A percentile compares a stretch with the other conserved stretches of the same genome.
Conservation (phyloP, 345 rosid species). For the Eucalyptus urophylla region DNA sequence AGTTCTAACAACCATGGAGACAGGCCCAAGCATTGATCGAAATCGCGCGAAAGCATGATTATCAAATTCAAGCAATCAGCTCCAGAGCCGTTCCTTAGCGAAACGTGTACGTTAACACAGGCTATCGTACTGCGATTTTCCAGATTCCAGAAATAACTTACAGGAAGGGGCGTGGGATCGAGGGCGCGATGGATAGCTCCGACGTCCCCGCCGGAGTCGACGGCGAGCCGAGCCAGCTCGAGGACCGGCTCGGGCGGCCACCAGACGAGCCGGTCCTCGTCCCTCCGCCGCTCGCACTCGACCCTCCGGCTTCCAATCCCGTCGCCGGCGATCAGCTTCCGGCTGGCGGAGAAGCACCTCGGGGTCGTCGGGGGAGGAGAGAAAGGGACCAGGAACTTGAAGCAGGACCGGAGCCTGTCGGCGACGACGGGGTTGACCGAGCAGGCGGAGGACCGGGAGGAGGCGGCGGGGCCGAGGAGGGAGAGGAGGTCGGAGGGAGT, state of each 20-base stretch:
- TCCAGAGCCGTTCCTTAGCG: background rate
- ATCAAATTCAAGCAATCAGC: background rate
- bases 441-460: constrained; percentile 4
- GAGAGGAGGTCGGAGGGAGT: constrained; percentile 64
- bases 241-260: constrained; percentile 84
- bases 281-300: background rate
- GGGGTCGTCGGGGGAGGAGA: background rate
- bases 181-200: constrained; percentile 50
- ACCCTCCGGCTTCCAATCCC: background rate
- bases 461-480: constrained; percentile 45
- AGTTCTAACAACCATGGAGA: background rate
- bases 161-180: constrained; percentile 59
- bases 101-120: accelerated
- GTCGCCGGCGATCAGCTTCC: background rate
- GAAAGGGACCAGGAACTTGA: constrained; percentile 72
- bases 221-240: constrained; percentile 77
- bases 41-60: background rate
- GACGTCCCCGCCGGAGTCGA: constrained; percentile 86
- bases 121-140: accelerated
- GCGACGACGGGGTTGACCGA: constrained; percentile 43
- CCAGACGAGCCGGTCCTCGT: constrained; percentile 66
- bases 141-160: constrained; percentile 2
- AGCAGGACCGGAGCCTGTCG: constrained; percentile 44
- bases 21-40: background rate
- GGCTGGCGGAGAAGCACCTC: background rate